phyloP scores from a whole-genome alignment of 2,329 filamentous ascomycete genomes.

The Talaromyces sp. region DNA sequence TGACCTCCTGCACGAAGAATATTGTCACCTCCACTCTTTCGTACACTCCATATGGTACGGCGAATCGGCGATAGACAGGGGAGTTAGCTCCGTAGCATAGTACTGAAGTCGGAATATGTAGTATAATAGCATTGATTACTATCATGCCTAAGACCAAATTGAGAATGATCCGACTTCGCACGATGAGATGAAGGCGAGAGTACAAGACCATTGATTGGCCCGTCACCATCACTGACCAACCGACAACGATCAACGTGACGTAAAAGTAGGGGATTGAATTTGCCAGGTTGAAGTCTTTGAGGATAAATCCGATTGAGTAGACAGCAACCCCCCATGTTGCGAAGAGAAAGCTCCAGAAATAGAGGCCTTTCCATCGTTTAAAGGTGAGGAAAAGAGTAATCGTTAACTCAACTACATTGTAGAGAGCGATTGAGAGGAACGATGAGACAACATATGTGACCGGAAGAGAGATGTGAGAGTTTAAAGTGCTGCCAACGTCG shows the following conservation, averaged over 20 bases:
- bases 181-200: too few species aligned
- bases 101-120: constrained; percentile 44
- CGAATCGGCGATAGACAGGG: constrained; percentile 45
- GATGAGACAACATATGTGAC: constrained; percentile 3
- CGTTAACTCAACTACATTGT: constrained; percentile 5
- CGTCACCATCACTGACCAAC: constrained; percentile 32
- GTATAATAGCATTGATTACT: constrained; percentile 31
- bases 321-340: constrained; percentile 14
- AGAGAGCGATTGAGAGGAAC: neutral
- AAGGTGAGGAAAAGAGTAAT: constrained; percentile 6
- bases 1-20: constrained; percentile 46
- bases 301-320: constrained; percentile 13
- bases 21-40: constrained; percentile 4
- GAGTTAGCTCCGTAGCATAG: constrained; percentile 40
- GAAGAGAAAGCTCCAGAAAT: constrained; percentile 20
- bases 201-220: constrained; percentile 15
- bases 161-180: too few species aligned
- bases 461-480: constrained; percentile 1
- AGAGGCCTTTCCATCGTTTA: constrained; percentile 16
- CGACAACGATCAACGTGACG: constrained; percentile 26
- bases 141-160: too few species aligned
- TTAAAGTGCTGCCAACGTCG: neutral
- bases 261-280: constrained; percentile 26
- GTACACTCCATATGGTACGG: constrained; percentile 2
- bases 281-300: constrained; percentile 11